Evolutionary conservation across 2,329 filamentous ascomycete species (phyloP), one percentile per base, ranked within the genome.

Genomic region (Fusarium chlamydosporum): DNA sequence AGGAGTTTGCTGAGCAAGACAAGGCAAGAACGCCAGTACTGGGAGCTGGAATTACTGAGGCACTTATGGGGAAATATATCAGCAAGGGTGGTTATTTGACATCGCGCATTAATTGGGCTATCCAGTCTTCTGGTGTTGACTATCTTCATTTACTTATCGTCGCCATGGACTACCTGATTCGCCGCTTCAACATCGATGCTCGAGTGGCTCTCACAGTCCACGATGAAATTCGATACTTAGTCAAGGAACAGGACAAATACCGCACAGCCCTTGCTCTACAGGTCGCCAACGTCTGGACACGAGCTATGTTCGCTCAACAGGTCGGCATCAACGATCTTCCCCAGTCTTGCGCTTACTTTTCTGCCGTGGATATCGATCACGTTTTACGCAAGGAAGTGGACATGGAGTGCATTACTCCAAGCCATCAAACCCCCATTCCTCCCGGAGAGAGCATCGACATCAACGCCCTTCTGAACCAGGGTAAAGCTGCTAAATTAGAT

Each of bases 351-450:
- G 96, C 96, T 10, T 99, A 94, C 80, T 99, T 99, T 80, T 96
- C 92, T 1, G 95, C 96, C 5, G 89, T 99, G 7, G 96, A 99
- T 76, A 92, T 99, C 70, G 96, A 99, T 76, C 90, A 93, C 73
- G 94, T 99, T 4, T 84, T 99, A n/a, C 88, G 96, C 52, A 99
- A 99, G 78, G 96, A 99, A 79, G 96, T 99, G 6, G 92, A 99
- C 78, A 97, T 99, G 93, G 92, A 97, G 75, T 99, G 96, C 77
- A 81, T 98, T 42, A 99, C 96, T 0, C 96, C 96, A 1, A 96
- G 92, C 42, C 92, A 99, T 78, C 86, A 87, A 0, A 85, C 86
- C 1, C 85, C 90, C 31, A 98, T 99, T 41, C 86, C 92, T 0
- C 91, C 89, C 3, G 96, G 96, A 35, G 94, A 98, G 80, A 94